Conservation (phyloP, 257 asterid genomes). For the Fraxinus pennsylvanica region DNA sequence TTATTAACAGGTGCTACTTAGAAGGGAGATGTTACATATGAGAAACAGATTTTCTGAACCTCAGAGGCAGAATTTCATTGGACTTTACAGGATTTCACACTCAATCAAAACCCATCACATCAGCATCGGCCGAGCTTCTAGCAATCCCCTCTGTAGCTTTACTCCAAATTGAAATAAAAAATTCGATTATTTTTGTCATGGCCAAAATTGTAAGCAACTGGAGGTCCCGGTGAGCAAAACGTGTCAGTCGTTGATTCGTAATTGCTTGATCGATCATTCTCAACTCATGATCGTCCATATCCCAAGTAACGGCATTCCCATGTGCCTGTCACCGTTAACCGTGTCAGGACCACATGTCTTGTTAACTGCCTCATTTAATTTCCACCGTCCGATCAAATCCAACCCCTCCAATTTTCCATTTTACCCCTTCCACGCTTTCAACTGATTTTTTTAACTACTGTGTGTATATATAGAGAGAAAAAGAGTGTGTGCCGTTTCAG, state of each 20-base stretch:
- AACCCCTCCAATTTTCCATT: slow-evolving; percentile 19
- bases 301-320: slow-evolving; percentile 79
- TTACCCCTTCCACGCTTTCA: slow-evolving; percentile 42
- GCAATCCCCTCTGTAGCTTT: too few relatives aligned
- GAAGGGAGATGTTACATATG: too few relatives aligned
- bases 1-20: too few relatives aligned
- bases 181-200: neutral
- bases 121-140: too few relatives aligned
- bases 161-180: neutral
- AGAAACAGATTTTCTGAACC: too few relatives aligned
- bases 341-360: slow-evolving; percentile 91
- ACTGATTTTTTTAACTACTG: slow-evolving; percentile 16
- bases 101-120: too few relatives aligned
- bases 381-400: slow-evolving; percentile 68
- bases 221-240: slow-evolving; percentile 38
- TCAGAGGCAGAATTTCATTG: too few relatives aligned
- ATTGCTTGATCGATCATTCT: slow-evolving; percentile 35
- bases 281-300: slow-evolving; percentile 46
- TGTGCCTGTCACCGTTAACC: slow-evolving; percentile 96
- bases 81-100: too few relatives aligned
- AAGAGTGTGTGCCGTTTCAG: slow-evolving; percentile 39
- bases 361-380: slow-evolving; percentile 66
- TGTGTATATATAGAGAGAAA: slow-evolving; percentile 15
- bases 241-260: slow-evolving; percentile 36
- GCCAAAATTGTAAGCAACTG: neutral